Conservation (phyloP, 352 stramenopile species). For the Pythium graminicola region DNA sequence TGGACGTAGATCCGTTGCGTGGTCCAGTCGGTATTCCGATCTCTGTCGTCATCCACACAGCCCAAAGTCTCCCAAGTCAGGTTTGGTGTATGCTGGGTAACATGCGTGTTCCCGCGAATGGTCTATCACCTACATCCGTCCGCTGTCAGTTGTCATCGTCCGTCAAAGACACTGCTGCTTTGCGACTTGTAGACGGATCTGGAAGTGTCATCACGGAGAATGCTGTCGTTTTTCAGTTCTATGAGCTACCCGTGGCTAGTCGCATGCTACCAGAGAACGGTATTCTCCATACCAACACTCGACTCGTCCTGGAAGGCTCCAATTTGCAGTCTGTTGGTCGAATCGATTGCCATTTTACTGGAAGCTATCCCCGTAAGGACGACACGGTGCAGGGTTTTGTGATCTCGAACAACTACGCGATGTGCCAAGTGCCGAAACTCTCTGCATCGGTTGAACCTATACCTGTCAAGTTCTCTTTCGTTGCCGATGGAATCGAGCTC, state of each 20-base stretch:
- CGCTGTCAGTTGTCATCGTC: constrained; percentile 4
- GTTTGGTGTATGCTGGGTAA: constrained; percentile 13
- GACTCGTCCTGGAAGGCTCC: constrained; percentile 10
- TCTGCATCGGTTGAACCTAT: neutral
- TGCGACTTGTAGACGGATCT: constrained; percentile 6
- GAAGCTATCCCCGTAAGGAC: neutral
- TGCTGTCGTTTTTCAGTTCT: constrained; percentile 16
- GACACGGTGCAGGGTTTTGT: neutral
- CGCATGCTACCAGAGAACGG: constrained; percentile 2
- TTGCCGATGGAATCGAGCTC: neutral
- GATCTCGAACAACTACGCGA: constrained; percentile 1
- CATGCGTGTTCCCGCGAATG: neutral
- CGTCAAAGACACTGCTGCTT: neutral
- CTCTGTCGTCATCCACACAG: neutral
- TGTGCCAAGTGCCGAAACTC: constrained; percentile 9
- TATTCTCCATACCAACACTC: constrained; percentile 16
- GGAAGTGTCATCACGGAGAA: constrained; percentile 18
- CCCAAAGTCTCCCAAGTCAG: neutral
- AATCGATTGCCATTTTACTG: constrained; percentile 12
- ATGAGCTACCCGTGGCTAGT: constrained; percentile 3
- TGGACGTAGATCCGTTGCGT: constrained; percentile 1
- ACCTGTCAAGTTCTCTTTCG: neutral
- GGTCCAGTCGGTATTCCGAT: neutral
- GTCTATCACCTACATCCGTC: neutral
- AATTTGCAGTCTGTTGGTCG: constrained; percentile 8